Evolutionary conservation across 208 protist species (phyloP), one percentile per base, ranked within the genome.

Genomic region (Porcisia hertigi): DNA sequence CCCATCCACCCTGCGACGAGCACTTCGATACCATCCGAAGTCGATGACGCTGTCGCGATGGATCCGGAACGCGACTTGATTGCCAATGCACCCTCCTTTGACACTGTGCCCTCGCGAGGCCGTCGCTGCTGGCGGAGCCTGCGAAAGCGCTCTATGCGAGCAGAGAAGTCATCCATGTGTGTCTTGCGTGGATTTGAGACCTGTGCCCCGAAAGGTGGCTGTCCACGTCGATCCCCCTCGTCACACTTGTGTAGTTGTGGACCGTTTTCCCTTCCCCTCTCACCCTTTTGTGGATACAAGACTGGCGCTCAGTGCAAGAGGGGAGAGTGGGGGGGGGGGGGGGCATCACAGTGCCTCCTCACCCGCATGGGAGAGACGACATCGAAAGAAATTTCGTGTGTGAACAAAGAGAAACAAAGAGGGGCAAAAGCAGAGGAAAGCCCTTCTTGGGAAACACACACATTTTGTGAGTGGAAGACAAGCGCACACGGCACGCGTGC

Each of bases 1-100:
- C 66, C 66, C 30, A 43, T 71, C 66, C 66, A 71, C 49, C 0
- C 34, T 43, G 34, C 25, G n/a, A 71, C 30, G 20, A 71, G 66
- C 25, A 14, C 45, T 57, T 47, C 47, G n/a, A 57, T 43, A 16
- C 43, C 25, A 20, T 30, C 18, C 39, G 18, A 43, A 20, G 63
- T 67, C 7, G 63, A 67, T 20, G 63, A 49, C 0, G 41, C 23
- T 67, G 63, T 30, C 41, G 23, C 41, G 11, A 9, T 49, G 23
- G 63, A 18, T 36, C 47, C n/a, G 47, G 36, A 52, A 36, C 23
- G 63, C 18, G 9, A 8, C 14, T 67, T 67, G 9, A 9, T 23
- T n/a, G 63, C 2, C 39, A 12, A 36, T 20, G 1, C 41, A 47
- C 20, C 47, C 63, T 34, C 63, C 63, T 47, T 67, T n/a, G 41